Base-by-base conservation (phyloP, 495 filamentous ascomycete genomes). In the Sordaria brevicollis region DNA sequence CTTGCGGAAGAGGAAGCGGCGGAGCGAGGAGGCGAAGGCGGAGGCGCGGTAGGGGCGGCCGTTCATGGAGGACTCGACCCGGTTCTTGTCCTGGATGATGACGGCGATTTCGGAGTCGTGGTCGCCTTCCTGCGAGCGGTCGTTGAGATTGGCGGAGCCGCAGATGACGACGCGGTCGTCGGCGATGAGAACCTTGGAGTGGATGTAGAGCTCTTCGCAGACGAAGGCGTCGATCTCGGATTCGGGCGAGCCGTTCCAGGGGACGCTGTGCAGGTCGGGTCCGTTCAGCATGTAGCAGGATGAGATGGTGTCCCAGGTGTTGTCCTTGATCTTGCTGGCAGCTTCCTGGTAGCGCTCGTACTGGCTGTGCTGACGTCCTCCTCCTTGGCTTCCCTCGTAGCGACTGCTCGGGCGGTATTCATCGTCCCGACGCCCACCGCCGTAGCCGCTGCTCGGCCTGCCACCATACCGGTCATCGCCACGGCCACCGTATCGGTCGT, bases 61-160 rank as follows among this genome's bases (percentile, higher is more conserved):
- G 74, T 88, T 85, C 93, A 97, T 96, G 69, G 69, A 79, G 7
- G 88, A 90, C 13, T 87, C 83, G 5, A 97, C 77, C 0, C 88
- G 85, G 2, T 88, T 89, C 3, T 85, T 88, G 79, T 97, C 94
- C 75, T 81, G 75, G 72, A 79, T 77, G 66, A 79, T 68, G 39
- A 79, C 78, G 67, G 76, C 78, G 54, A 79, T 79, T 39, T 81
- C 78, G 37, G 87, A 90, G 79, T 96, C 93, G 80, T 95, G 92
- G 68, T 86, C 84, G 19, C 94, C 94, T 17, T 97, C 86, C 79
- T 98, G 94, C 25, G 91, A 94, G 71, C 94, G 91, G 80, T 98
- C 94, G 81, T 98, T 98, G 49, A 98, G 80, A 79, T 98, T 98
- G 37, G 94, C 94, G 0, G 91, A 94, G 65, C 94, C 94, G 80